Evolutionary conservation across 352 stramenopile species (phyloP), one percentile per base, ranked within the genome.

Genomic region (Phytopythium helicoides): DNA sequence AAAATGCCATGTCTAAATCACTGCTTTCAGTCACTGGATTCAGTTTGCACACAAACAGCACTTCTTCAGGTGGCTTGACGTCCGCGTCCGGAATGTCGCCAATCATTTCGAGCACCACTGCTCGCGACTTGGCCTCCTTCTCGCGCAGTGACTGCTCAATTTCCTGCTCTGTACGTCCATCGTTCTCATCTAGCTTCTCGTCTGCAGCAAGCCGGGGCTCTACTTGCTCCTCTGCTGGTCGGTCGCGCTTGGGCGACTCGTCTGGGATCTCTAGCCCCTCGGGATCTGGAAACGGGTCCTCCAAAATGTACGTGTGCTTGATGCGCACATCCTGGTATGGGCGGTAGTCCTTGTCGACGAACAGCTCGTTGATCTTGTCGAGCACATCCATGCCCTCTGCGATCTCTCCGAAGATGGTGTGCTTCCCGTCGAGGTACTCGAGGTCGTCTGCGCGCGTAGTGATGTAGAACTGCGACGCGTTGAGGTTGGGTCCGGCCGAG

Each of bases 31-130:
- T 98, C 42, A 97, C 82, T 0, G 90, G 83, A 66, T 98, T 98
- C 18, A 98, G 68, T 52, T 98, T 94, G 72, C 95, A 99, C 48
- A 99, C 94, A 64, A 99, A 99, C 0, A 99, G 77, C 14, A 99
- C 97, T 60, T 99, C 98, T 60, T 99, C 97, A 0, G 97, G 97
- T 6, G 97, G 96, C 59, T 97, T 97, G 6, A 98, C 88, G 41
- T 99, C 97, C 9, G 97, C 97, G 54, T 98, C 92, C 0, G 97
- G 97, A 23, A 99, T 69, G 66, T 99, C 97, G 12, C 97, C 97
- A 37, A 99, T 92, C 94, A 99, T 99, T 72, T 99, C 97, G 16
- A 99, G 77, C 44, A 99, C 95, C 16, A 99, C 95, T 0, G 96
- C 96, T 25, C 95, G 83, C 25, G 87, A 97, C 54, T 97, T 95